Conservation (phyloP, 2,329 filamentous ascomycete genomes). For the Metarhizium album region DNA sequence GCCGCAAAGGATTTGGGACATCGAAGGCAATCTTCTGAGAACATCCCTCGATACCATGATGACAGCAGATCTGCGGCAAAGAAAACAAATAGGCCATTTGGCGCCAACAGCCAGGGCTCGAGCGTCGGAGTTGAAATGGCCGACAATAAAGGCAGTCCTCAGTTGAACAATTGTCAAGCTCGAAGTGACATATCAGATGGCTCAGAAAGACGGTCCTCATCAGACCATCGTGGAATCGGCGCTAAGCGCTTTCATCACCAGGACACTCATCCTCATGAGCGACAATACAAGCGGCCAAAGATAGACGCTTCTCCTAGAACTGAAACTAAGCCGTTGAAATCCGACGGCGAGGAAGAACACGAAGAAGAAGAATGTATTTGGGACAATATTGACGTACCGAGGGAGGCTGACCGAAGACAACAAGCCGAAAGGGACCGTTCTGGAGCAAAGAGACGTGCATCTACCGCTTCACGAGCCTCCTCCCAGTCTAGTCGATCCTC, state of each 20-base stretch:
- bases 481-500: slow-evolving; percentile 23
- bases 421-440: background rate
- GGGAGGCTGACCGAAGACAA: slow-evolving; percentile 6
- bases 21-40: background rate
- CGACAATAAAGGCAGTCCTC: background rate
- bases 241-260: slow-evolving; percentile 1
- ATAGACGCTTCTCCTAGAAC: background rate
- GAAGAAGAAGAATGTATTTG: slow-evolving; percentile 14
- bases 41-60: background rate
- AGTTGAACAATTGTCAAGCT: background rate
- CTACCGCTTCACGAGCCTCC: slow-evolving; percentile 15
- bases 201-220: slow-evolving; percentile 1
- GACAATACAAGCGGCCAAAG: background rate
- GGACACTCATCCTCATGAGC: background rate
- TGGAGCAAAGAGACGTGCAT: slow-evolving; percentile 10
- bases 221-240: background rate
- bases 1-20: background rate
- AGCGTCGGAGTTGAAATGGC: background rate
- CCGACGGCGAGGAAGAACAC: slow-evolving; percentile 15
- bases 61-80: background rate
- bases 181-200: background rate
- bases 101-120: background rate
- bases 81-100: background rate
- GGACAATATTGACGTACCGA: slow-evolving; percentile 5
- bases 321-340: slow-evolving; percentile 19